Percentiles rank a stretch among this genome's conserved stretches.
phyloP scores from a whole-genome alignment of 805 yeast species.

The Candida vaughaniae region DNA sequence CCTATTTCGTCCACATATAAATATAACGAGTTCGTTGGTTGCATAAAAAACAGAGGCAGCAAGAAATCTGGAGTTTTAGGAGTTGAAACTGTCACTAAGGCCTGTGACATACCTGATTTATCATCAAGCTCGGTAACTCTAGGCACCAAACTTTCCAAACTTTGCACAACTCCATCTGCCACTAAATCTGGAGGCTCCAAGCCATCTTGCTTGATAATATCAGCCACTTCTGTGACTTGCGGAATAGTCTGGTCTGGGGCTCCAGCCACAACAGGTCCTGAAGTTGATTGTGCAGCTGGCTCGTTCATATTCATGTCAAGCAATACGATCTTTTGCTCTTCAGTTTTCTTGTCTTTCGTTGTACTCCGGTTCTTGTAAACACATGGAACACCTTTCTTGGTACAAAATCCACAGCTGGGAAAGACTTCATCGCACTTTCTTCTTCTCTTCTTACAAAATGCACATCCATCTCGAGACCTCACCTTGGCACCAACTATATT shows the following conservation, averaged over 20 bases:
- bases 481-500: constrained; percentile 5
- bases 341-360: background rate
- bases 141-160: background rate
- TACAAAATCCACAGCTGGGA: constrained; percentile 20
- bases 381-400: constrained; percentile 13
- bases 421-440: constrained; percentile 21
- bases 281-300: background rate
- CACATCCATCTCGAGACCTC: constrained; percentile 13
- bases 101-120: background rate
- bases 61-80: constrained; percentile 1
- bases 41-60: background rate
- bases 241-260: background rate
- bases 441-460: constrained; percentile 13
- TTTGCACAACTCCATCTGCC: background rate
- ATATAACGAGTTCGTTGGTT: constrained; percentile 1
- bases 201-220: background rate
- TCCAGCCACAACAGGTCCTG: background rate
- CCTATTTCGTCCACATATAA: constrained; percentile 14
- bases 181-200: background rate
- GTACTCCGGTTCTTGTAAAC: background rate
- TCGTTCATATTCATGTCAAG: background rate
- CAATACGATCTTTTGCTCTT: background rate
- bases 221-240: background rate
- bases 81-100: too few relatives aligned
- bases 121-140: too few relatives aligned